Evolutionary conservation across 495 filamentous ascomycete species (phyloP).

Genomic region (Coniosporium apollinis): DNA sequence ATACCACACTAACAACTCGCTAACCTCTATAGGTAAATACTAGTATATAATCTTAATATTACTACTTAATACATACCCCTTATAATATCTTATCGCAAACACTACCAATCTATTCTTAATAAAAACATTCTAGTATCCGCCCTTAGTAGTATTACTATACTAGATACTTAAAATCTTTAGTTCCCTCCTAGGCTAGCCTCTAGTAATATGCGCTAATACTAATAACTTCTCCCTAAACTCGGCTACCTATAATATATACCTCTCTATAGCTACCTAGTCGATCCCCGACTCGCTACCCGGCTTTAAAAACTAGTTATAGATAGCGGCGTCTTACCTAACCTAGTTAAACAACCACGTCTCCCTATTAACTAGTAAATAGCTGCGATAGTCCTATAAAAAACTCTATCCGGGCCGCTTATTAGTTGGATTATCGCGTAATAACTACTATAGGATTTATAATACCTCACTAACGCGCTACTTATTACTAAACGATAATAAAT

Average conservation of each 20-base stretch:
- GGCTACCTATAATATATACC: conserved; percentile 1
- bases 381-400: conserved; percentile 1
- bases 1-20: conserved; percentile 7
- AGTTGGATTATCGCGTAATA: conserved; percentile 2
- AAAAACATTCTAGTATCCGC: conserved; percentile 1
- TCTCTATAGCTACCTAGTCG: conserved; percentile 1
- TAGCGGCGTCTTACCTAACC: not conserved
- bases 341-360: conserved; percentile 1
- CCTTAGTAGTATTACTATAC: conserved; percentile 2
- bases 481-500: conserved; percentile 7
- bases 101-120: conserved; percentile 6
- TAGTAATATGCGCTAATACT: conserved; percentile 5
- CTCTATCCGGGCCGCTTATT: not conserved
- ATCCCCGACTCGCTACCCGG: not conserved
- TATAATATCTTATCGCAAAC: conserved; percentile 7
- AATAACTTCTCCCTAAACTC: conserved; percentile 5
- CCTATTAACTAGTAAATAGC: conserved; percentile 1
- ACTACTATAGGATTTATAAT: not conserved
- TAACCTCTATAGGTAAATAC: too few relatives aligned
- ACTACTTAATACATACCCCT: conserved; percentile 2
- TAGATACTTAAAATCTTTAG: conserved; percentile 4
- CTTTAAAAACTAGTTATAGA: not conserved
- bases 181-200: conserved; percentile 3
- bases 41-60: conserved; percentile 6
- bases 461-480: not conserved